Conservation (phyloP, 768 basidiomycete genomes). For the Trametes villosa region DNA sequence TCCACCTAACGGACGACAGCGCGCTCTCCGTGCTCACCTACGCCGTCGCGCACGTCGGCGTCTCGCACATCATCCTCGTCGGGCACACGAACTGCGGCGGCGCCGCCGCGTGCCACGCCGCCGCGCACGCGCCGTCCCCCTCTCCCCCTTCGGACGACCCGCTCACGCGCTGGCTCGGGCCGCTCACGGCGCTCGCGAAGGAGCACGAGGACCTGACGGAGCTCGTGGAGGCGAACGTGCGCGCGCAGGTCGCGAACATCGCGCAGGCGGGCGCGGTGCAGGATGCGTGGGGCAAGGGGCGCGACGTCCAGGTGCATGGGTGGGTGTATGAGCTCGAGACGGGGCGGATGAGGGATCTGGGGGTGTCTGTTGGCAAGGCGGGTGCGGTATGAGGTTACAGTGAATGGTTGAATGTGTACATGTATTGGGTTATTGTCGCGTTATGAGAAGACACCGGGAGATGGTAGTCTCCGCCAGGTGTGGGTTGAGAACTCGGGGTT, state of each 20-base stretch:
- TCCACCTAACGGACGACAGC: conserved; percentile 72
- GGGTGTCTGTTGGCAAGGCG: conserved; percentile 39
- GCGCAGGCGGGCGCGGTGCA: conserved; percentile 26
- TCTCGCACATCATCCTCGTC: conserved; percentile 81
- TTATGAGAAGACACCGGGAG: no score
- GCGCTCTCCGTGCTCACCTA: conserved; percentile 74
- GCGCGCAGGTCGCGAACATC: conserved; percentile 35
- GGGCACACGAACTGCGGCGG: conserved; percentile 89
- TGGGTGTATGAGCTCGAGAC: conserved; percentile 71
- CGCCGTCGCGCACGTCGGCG: conserved; percentile 70
- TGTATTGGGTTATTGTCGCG: no score
- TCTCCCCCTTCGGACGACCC: conserved; percentile 32
- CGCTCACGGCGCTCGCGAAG: conserved; percentile 58
- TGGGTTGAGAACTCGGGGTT: no score
- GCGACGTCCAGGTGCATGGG: conserved; percentile 40
- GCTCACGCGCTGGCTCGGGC: conserved; percentile 75
- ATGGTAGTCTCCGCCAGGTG: no score
- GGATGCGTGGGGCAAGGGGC: conserved; percentile 33
- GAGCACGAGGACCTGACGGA: conserved; percentile 8
- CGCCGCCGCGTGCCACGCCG: conserved; percentile 56
- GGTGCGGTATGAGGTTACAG: conserved; percentile 6
- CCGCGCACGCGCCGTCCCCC: conserved; percentile 43
- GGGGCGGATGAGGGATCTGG: conserved; percentile 62
- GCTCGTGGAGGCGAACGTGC: conserved; percentile 62
- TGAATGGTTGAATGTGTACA: no score